These are phyloP conservation scores for Nakazawaea siamensis DNA, from an alignment of 805 yeast species.

Conservation along the genomic window DNA sequence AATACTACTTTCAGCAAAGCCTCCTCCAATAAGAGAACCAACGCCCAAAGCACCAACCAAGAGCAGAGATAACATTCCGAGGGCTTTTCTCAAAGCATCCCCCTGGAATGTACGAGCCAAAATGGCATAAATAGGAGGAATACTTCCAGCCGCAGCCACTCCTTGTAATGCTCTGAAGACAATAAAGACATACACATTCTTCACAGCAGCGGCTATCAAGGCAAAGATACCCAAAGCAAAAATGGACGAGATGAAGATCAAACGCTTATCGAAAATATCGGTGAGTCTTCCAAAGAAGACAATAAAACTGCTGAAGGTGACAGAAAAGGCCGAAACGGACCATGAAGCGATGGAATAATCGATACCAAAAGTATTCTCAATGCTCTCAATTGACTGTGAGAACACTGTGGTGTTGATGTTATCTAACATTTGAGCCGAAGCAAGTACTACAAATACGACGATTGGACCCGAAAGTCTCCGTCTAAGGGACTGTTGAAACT, in stretches of 20 bases:
- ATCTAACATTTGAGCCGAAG: too few relatives aligned
- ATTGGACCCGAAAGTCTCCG: too few relatives aligned
- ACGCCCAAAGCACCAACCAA: conserved; percentile 26
- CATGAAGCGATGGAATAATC: conserved; percentile 19
- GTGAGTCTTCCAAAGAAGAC: too few relatives aligned
- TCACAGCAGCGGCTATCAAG: too few relatives aligned
- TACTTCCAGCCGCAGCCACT: conserved; percentile 29
- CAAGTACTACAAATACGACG: too few relatives aligned
- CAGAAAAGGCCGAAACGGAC: conserved; percentile 34
- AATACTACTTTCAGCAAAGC: conserved; percentile 21
- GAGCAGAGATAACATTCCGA: conserved; percentile 19
- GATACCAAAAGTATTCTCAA: conserved; percentile 1
- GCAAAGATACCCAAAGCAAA: too few relatives aligned
- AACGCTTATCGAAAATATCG: conserved; percentile 32
- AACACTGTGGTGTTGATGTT: too few relatives aligned
- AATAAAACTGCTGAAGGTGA: conserved; percentile 37
- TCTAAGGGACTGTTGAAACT: too few relatives aligned
- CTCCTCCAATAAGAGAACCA: conserved; percentile 37
- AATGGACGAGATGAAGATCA: conserved; percentile 40
- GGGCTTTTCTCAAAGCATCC: conserved; percentile 19
- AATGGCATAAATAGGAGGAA: conserved; percentile 29
- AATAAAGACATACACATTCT: too few relatives aligned
- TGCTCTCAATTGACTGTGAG: neutral
- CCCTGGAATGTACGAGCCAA: conserved; percentile 23
- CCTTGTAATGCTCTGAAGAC: too few relatives aligned